phyloP scores from a whole-genome alignment of 129 eudicot genomes.

The Apium graveolens region DNA sequence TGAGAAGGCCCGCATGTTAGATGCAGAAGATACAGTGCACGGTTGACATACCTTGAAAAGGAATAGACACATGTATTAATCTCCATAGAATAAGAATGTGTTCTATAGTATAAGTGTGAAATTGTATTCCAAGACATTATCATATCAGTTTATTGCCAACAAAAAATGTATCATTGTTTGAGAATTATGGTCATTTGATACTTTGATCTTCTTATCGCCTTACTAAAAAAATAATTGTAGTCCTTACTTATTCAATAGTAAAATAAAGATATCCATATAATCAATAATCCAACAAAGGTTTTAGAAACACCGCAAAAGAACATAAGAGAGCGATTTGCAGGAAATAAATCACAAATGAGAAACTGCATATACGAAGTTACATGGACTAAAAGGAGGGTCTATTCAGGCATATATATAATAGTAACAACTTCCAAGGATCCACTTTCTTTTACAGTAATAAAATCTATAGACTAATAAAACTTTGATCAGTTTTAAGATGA shows the following conservation, averaged over 20 bases:
- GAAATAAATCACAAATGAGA: not conserved
- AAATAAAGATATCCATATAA: not conserved
- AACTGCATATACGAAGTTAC: not conserved
- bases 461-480: not conserved
- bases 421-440: not conserved
- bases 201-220: too few species aligned
- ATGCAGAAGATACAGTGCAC: slow-evolving; percentile 93
- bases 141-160: not conserved
- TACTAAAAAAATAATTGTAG: too few species aligned
- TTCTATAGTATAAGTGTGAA: not conserved
- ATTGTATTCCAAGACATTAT: not conserved
- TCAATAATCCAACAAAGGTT: not conserved
- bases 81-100: not conserved
- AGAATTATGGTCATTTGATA: not conserved
- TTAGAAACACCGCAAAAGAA: not conserved
- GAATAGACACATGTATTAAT: slow-evolving; percentile 16
- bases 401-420: too few species aligned
- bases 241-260: not conserved
- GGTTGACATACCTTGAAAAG: slow-evolving; percentile 74
- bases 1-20: slow-evolving; percentile 97
- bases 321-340: not conserved
- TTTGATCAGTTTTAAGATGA: not conserved
- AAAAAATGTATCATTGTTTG: not conserved
- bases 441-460: not conserved
- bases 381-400: not conserved